Evolutionary conservation across 2,329 filamentous ascomycete species (phyloP), one percentile per base, ranked within the genome.

Genomic region (Trichophyton verrucosum): DNA sequence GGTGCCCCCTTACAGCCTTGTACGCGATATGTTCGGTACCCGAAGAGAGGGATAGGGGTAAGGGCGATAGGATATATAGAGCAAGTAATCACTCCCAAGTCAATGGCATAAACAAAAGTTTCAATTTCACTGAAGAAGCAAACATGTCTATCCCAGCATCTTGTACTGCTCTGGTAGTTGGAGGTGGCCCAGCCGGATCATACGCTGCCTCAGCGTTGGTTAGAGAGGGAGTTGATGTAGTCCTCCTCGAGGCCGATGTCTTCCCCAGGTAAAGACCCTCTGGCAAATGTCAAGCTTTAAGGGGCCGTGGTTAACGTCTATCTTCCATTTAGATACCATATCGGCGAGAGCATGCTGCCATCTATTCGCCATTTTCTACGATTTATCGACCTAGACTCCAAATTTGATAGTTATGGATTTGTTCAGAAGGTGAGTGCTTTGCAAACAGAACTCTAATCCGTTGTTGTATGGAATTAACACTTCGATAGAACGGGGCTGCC

Each of bases 101-200:
- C n/a, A 44, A 38, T 13, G 11, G 33, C 40, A 44, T n/a, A 13
- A 38, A 38, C 40, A 22, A 2, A 20, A 47, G 7, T 47, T 13
- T 47, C 44, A 47, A 11, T 20, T 47, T 22, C 44, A 20, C 17
- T 11, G 8, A 47, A 11, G 17, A 47, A 47, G 42, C n/a, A 20
- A 46, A 20, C 33, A 58, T 59, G 57, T 64, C 58, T 51, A 58
- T 72, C 60, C 68, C 70, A 2, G 60, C 65, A 40, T 56, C 64
- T 7, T 70, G 66, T 53, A 71, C 69, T 4, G 76, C 78, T 0
- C 68, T 78, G 1, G 74, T 80, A 5, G 64, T 78, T 1, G 77
- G 77, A 3, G 77, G 75, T 22, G 78, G 78, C 3, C 78, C 77
- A 4, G 76, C 66, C 0, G 77, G 78, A 2, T 79, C 78, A 0